Evolutionary conservation across 495 filamentous ascomycete species (phyloP), one percentile per base, ranked within the genome.

Genomic region (Xylaria longipes): DNA sequence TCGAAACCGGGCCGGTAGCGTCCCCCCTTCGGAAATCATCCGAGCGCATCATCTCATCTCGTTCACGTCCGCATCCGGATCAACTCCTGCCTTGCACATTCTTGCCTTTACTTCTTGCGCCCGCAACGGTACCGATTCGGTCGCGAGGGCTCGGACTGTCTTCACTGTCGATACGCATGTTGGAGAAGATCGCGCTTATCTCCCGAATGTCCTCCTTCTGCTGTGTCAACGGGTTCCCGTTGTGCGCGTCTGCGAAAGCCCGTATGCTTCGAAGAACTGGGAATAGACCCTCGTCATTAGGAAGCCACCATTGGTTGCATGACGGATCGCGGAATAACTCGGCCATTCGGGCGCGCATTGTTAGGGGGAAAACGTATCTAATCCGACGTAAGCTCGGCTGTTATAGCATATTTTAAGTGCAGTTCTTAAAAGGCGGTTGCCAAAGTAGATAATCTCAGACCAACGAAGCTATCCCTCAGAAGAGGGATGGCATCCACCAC

Each of bases 251-350:
- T 2, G 92, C 91, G 80, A 95, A 91, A 33, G 86, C 84, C n/a
- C 93, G 90, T 63, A 97, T 89, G 71, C 87, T 90, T 35, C 91
- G 91, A 43, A 97, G 84, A 39, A 96, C 87, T 7, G 87, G 84
- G 4, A 88, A 87, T 74, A 90, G 91, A 27, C 88, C 89, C 83
- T 94, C 92, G 75, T 94, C 89, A 76, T 94, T 89, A 3, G 94
- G 93, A 29, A 97, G 87, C 94, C 94, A 97, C 93, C 94, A 97
- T 46, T 91, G 86, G 65, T 87, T 84, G 69, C 93, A 84, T 63
- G 89, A 90, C 12, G 89, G 87, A 43, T 91, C 83, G 72, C 86
- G 82, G 86, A 94, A 97, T 41, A 92, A 77, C 37, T 90, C 87
- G 17, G 92, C 88, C 84, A 99, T 90, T 64, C 87, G 88, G 31